Base-by-base conservation (phyloP, 352 stramenopile species). In the Globisporangium takayamanum region DNA sequence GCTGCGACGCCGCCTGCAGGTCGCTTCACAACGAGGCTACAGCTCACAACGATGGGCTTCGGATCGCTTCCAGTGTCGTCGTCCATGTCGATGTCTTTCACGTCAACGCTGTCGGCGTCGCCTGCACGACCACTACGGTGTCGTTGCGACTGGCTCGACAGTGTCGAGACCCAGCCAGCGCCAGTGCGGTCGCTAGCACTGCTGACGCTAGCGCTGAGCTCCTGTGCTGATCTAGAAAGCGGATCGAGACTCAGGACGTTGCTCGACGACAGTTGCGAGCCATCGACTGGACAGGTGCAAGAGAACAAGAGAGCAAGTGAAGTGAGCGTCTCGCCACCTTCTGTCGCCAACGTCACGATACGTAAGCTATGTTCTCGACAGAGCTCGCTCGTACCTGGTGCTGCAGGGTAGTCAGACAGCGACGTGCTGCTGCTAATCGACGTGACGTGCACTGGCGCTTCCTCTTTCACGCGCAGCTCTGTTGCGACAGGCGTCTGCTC, bases 11-110 rank as follows among this genome's bases (percentile, higher is more conserved):
- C 41, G 41, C 41, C 41, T 6, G 8, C 50, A 28, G 47, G 57
- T 44, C 69, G 75, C 53, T 78, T 85, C 14, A 87, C 69, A 14
- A 92, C 62, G 18, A 92, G 58, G 8, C 66, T 69, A 55, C 74
- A 88, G 50, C 63, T 78, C 20, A 80, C 47, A 11, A 92, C 68
- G 12, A 78, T 20, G 12, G 77, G 70, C n/a, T 80, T 80, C 25
- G 59, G 57, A 0, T 66, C 63, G 20, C 63, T 50, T 39, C 5
- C 6, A 12, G 33, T 64, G 12, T 69, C 53, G 22, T 76, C 58
- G 4, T 57, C 18, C 8, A 67, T 46, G 18, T 76, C 62, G 6
- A 60, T 53, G 14, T 83, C 68, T 26, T 71, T 58, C n/a, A 57
- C 25, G 26, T 48, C 44, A 1, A 64, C 62, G 26, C 64, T 49